These are phyloP conservation scores for Populus hybrid DNA, from an alignment of 441 rosid species.

Conservation along the genomic window DNA sequence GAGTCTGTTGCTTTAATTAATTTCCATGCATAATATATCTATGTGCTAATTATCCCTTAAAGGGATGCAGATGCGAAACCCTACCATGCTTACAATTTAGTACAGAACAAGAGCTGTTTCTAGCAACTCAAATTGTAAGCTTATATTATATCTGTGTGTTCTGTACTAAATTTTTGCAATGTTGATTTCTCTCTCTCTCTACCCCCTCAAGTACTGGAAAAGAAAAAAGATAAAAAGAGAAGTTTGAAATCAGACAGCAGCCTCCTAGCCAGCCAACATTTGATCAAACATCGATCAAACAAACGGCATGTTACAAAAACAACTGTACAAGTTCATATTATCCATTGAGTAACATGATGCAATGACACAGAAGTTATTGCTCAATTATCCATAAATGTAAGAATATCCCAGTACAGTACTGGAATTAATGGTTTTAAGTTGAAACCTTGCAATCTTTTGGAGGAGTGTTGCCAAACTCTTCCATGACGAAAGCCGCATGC, in stretches of 20 bases:
- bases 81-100: no score
- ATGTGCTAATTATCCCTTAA: not conserved
- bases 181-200: not conserved
- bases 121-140: not conserved
- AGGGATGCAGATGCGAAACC: not conserved
- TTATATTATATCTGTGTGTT: not conserved
- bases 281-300: not conserved
- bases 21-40: not conserved
- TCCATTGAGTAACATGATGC: no score
- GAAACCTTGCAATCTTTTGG: constrained; percentile 13
- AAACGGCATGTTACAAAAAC: not conserved
- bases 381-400: not conserved
- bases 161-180: not conserved
- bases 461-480: constrained; percentile 13
- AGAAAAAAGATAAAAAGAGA: not conserved
- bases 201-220: not conserved
- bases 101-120: not conserved
- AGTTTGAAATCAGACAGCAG: not conserved
- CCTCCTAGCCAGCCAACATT: not conserved
- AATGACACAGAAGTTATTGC: not conserved
- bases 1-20: not conserved
- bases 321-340: not conserved
- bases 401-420: not conserved
- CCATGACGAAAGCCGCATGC: not conserved
- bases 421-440: not conserved